Evolutionary conservation across 257 asterid genomes (phyloP).

Genomic region (Solanum dulcamara): DNA sequence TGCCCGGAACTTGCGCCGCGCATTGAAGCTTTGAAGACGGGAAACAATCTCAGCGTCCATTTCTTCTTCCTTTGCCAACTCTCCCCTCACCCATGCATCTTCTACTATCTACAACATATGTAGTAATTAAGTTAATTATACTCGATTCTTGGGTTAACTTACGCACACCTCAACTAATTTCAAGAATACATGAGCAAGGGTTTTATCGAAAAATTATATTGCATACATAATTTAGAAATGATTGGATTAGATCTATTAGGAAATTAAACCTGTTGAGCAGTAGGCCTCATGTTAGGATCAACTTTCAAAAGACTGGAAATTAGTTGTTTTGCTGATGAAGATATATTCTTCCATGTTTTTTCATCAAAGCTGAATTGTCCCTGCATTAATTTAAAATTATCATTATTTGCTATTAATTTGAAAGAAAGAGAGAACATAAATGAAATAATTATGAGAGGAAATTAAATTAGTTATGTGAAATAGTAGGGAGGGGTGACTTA

Average conservation of each 20-base stretch:
- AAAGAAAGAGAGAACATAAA: neutral
- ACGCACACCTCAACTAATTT: neutral
- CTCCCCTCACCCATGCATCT: constrained; percentile 83
- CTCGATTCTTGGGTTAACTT: neutral
- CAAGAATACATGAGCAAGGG: neutral
- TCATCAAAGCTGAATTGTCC: constrained; percentile 75
- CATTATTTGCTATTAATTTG: neutral
- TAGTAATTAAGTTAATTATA: neutral
- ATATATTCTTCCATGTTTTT: constrained; percentile 79
- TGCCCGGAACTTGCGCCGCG: constrained; percentile 78
- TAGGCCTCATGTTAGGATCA: constrained; percentile 59
- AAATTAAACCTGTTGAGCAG: constrained; percentile 47
- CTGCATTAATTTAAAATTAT: constrained; percentile 13
- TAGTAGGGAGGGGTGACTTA: constrained; percentile 7
- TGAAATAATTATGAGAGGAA: neutral
- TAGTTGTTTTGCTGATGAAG: constrained; percentile 63
- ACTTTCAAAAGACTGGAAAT: constrained; percentile 61
- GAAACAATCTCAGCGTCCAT: constrained; percentile 77
- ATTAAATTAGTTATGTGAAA: neutral
- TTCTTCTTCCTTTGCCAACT: constrained; percentile 63
- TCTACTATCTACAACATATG: constrained; percentile 31
- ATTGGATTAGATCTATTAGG: neutral
- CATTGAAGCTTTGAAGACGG: constrained; percentile 59
- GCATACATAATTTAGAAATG: too few species aligned
- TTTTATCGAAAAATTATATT: neutral